Base-by-base conservation (phyloP, 2,329 filamentous ascomycete species). In the Cordyceps sp. region DNA sequence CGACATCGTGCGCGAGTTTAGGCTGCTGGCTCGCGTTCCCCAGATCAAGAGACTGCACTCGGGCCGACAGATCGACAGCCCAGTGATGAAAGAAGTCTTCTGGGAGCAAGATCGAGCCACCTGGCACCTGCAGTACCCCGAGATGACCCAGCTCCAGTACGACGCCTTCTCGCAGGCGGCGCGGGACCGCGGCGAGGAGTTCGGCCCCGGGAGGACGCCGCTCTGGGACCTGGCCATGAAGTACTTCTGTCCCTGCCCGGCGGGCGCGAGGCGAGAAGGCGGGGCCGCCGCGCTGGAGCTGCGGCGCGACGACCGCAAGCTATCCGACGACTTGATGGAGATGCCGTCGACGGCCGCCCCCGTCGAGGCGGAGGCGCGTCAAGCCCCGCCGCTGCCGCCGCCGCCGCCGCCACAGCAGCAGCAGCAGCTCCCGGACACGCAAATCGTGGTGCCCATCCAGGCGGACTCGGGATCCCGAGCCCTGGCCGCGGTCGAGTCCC, bases 401-500 rank as follows among this genome's bases (percentile, higher is more conserved):
- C n/a, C n/a, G n/a, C n/a, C n/a, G 4, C 6, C 23, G 9, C 6
- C 13, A 24, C 9, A 15, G 15, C 25, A 14, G 25, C 14, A 10
- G 5, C 9, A 4, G n/a, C 25, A 14, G 12, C 47, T 51, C 10
- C 47, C 49, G 1, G 53, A 56, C 10, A 47, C 48, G 2, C 50
- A 53, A 23, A 48, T 54, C 6, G 44, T 55, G 10, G 47, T 59
- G 16, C 52, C 57, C 6, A 34, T 57, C 9, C 48, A 47, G 25
- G 39, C 45, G 3, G 45, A 50, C 15, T 44, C 45, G 9, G 39
- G 40, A 1, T 45, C 56, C 37, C 54, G 53, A 10, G 52, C 62
- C 3, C 62, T 84, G 2, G 84, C 79, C 7, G 69, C 71, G 33
- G 57, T 93, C 12, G 67, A 70, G 12, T 76, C 77, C 1, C 64